phyloP scores from a whole-genome alignment of 495 filamentous ascomycete species.

The Endocarpon pusillum region DNA sequence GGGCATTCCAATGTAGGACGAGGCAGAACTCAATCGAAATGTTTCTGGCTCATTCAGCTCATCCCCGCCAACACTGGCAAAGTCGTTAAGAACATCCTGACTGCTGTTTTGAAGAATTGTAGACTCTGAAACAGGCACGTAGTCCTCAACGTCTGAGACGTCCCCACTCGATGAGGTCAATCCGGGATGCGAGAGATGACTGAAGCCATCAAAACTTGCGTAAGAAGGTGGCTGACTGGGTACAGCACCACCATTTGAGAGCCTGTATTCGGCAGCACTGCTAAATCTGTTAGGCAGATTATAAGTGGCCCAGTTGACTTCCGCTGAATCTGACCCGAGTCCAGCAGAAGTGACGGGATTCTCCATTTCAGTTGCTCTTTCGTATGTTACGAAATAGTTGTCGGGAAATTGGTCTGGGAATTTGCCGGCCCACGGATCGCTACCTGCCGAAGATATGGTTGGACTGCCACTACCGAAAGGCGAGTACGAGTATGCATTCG shows the following conservation, averaged over 20 bases:
- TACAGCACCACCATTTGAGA: constrained; percentile 34
- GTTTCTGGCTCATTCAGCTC: constrained; percentile 33
- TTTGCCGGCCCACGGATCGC: constrained; percentile 20
- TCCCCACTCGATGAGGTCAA: constrained; percentile 60
- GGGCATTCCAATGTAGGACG: constrained; percentile 35
- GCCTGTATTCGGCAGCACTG: constrained; percentile 7
- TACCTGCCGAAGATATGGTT: constrained; percentile 21
- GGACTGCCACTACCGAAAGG: constrained; percentile 13
- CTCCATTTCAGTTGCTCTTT: constrained; percentile 48
- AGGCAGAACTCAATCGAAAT: constrained; percentile 33
- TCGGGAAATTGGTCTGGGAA: constrained; percentile 23
- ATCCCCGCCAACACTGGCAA: constrained; percentile 35
- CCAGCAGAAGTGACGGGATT: constrained; percentile 48
- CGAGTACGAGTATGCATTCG: constrained; percentile 33
- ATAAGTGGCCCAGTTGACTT: constrained; percentile 61
- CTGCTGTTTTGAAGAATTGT: constrained; percentile 14
- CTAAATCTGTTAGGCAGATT: constrained; percentile 38
- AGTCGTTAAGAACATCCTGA: constrained; percentile 24
- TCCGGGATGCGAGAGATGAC: constrained; percentile 32
- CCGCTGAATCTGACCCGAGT: constrained; percentile 38
- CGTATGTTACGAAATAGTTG: constrained; percentile 24
- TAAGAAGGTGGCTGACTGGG: constrained; percentile 58
- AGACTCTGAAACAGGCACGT: constrained; percentile 24
- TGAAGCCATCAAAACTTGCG: constrained; percentile 44
- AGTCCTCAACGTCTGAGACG: constrained; percentile 58